Base-by-base conservation (phyloP, 192 early-diverging fungal genomes). In the Coemansia sp. region DNA sequence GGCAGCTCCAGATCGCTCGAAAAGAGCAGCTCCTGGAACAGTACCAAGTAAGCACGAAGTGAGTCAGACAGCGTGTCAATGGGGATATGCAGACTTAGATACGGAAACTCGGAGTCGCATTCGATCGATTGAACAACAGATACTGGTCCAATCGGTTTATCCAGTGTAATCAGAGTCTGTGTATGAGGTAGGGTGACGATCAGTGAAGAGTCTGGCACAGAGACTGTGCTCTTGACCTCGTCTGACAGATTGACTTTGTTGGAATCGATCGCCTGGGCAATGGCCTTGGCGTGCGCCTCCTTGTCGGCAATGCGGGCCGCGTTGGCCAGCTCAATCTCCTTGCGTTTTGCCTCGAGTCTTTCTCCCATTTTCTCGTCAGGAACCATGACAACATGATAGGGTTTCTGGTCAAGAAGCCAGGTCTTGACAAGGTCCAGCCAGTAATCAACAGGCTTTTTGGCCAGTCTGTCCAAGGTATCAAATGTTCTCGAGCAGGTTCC, bases 21-120 rank as follows among this genome's bases (percentile, higher is more conserved):
- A 60, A 93, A 88, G 18, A 93, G 38, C n/a, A 92, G 76, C 54
- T 90, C 92, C 50, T 91, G 89, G 79, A 93, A 91, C 49, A 94
- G 77, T 8, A 87, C 85, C 38, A 94, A 60, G 76, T 87, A 92
- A 12, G 88, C 86, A 7, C 88, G 86, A 29, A 91, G 76, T 17
- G 80, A 66, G 17, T 80, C 80, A n/a, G 88, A 83, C 0, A 95
- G 60, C n/a, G 64, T 56, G 12, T 48, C 60, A 31, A 70, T 67
- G 54, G 83, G 89, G 33, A 84, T 84, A 62, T 75, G 87, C 2
- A 95, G 48, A 36, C 84, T 78, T 25, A 89, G 38, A 36, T 87
- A 83, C 0, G 82, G 68, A 62, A 94, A 92, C 31, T 79, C 78
- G 0, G 93, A 92, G 57, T 90, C 87, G 8, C 89, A 83, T 42